Evolutionary conservation across 2,329 filamentous ascomycete genomes (phyloP).

Genomic region (Myriosclerotinia scirpicola): DNA sequence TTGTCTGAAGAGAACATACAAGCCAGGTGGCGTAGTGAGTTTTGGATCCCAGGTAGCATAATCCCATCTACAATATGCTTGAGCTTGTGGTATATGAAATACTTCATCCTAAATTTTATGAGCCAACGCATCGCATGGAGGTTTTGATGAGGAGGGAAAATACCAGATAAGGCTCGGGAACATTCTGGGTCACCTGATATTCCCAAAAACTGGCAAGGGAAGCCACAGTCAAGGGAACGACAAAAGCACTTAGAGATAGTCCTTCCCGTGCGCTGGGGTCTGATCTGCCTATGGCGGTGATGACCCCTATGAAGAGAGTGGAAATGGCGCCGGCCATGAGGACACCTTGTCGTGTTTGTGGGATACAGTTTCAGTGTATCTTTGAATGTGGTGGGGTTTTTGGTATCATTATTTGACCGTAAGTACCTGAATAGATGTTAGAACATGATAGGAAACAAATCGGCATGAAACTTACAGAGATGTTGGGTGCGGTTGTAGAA

Average conservation of each 20-base stretch:
- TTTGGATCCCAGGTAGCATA: slow-evolving; percentile 90
- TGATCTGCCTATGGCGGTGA: slow-evolving; percentile 3
- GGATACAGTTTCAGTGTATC: background rate
- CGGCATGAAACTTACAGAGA: background rate
- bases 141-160: background rate
- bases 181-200: slow-evolving; percentile 34
- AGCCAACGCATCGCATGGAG: background rate
- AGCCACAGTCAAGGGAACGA: slow-evolving; percentile 1
- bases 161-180: slow-evolving; percentile 38
- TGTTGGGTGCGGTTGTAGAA: background rate
- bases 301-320: slow-evolving; percentile 10
- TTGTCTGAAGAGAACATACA: slow-evolving; percentile 52
- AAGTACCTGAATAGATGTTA: background rate
- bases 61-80: slow-evolving; percentile 75
- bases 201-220: slow-evolving; percentile 32
- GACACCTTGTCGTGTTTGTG: slow-evolving; percentile 18
- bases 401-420: background rate
- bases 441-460: background rate
- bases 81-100: slow-evolving; percentile 88
- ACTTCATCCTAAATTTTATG: slow-evolving; percentile 67
- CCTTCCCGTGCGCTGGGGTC: background rate
- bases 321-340: slow-evolving; percentile 41
- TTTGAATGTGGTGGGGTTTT: background rate
- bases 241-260: background rate
- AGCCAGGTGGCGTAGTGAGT: slow-evolving; percentile 90